A percentile compares a stretch with the other conserved stretches of the same genome.
Conservation (phyloP, 2,329 filamentous ascomycete species). For the Lachnellula arida region DNA sequence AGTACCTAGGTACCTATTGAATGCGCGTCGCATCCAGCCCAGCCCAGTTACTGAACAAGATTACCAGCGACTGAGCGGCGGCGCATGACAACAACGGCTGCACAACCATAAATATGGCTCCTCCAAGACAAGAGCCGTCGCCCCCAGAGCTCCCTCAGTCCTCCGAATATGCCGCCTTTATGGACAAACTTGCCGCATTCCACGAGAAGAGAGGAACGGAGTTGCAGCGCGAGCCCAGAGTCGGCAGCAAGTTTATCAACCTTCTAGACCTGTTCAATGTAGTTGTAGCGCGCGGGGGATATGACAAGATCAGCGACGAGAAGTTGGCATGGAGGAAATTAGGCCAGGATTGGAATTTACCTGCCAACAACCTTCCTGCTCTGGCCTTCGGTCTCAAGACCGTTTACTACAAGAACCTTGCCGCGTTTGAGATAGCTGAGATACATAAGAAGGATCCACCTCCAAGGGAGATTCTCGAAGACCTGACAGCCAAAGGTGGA, state of each 20-base stretch:
- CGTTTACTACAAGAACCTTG: slow-evolving; percentile 84
- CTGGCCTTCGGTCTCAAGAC: slow-evolving; percentile 83
- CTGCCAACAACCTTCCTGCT: slow-evolving; percentile 71
- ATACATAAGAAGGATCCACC: slow-evolving; percentile 77
- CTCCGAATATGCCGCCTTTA: slow-evolving; percentile 73
- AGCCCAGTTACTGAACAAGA: not conserved
- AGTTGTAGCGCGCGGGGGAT: slow-evolving; percentile 73
- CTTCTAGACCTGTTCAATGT: slow-evolving; percentile 73
- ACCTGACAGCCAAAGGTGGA: slow-evolving; percentile 71
- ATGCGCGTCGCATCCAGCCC: not conserved
- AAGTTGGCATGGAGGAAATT: slow-evolving; percentile 83
- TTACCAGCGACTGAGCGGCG: not conserved
- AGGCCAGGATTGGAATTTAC: slow-evolving; percentile 67
- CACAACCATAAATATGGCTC: slow-evolving; percentile 22
- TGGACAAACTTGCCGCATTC: slow-evolving; percentile 66
- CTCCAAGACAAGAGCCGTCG: slow-evolving; percentile 16
- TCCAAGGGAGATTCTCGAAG: slow-evolving; percentile 82
- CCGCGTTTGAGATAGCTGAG: slow-evolving; percentile 78
- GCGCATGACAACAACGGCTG: not conserved
- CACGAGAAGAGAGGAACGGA: slow-evolving; percentile 74
- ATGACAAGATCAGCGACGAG: slow-evolving; percentile 77
- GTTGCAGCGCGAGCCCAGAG: slow-evolving; percentile 76
- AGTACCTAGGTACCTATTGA: too few species aligned
- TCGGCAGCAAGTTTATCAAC: slow-evolving; percentile 72
- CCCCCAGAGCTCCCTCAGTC: slow-evolving; percentile 38